Evolutionary conservation across 1,139 yeast genomes (phyloP), one percentile per base, ranked within the genome.

Genomic region (Yamadazyma membranifaciens): DNA sequence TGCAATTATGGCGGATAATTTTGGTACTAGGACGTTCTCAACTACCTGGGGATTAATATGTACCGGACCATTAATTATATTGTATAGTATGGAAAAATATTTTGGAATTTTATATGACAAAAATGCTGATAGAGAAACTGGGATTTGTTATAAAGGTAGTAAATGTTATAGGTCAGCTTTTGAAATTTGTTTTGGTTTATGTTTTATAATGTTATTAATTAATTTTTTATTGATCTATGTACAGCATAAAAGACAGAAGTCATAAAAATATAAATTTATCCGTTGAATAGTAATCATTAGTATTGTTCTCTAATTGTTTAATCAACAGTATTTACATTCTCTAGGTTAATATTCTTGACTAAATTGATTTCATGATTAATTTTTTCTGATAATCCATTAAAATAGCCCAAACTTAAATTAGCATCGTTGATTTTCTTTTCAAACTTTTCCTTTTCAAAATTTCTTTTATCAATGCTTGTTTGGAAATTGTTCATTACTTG

Each of bases 401-500:
- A 87, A 54, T 84, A 87, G 7, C 69, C 71, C 39, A 74, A 68
- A 40, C 87, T 79, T 17, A 78, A 59, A 37, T 78, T 77, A 20
- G 89, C 83, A 46, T 78, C 75, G 38, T 77, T 74, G 34, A 83
- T 75, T 39, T 70, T 69, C 34, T 62, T 69, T 55, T 78, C 75
- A 38, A 79, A 63, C 46, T 75, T 76, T 42, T 77, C 78, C 60
- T 84, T 81, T 56, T 80, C 78, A n/a, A 70, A 63, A 12, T 75
- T 71, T 43, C 82, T 76, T 51, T 76, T 74, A 49, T 87, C 95
- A 37, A 87, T 73, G 37, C 78, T 65, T 1, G 81, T 69, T 52
- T 88, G 95, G 65, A 89, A 83, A 34, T 83, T 81, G 40, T 80
- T 78, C 55, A 87, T 78, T 3, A 92, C 87, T 55, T 89, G 96